Evolutionary conservation across 2,329 filamentous ascomycete species (phyloP).

Genomic region (Phoma herbarum): DNA sequence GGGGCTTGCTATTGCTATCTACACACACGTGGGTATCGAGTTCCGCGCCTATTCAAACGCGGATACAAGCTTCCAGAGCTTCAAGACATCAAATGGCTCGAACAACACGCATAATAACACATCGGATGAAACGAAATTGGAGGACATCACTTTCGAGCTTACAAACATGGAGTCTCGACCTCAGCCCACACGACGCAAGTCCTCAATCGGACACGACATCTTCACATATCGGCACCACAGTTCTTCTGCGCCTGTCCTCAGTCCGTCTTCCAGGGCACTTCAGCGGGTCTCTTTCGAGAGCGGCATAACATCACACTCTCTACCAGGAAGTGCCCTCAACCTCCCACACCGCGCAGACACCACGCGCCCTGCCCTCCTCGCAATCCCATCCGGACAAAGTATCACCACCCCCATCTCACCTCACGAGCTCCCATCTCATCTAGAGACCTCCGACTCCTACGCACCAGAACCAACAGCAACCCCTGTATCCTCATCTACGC

Average conservation of each 20-base stretch:
- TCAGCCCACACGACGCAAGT: conserved; percentile 16
- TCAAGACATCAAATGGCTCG: conserved; percentile 23
- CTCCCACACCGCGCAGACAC: neutral
- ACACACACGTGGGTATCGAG: conserved; percentile 67
- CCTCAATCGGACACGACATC: conserved; percentile 26
- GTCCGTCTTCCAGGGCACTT: neutral
- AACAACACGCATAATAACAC: conserved; percentile 9
- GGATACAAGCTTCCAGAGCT: conserved; percentile 23
- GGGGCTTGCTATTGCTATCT: conserved; percentile 72
- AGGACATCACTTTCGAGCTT: conserved; percentile 19
- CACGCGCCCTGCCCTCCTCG: conserved; percentile 13
- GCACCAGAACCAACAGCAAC: neutral
- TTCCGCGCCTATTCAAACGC: conserved; percentile 49
- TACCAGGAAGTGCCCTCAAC: conserved; percentile 13
- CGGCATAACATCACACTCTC: neutral
- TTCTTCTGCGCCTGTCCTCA: conserved; percentile 7
- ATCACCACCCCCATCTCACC: conserved; percentile 6
- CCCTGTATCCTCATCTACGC: neutral
- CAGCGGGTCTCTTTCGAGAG: conserved; percentile 5
- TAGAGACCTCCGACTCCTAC: no score
- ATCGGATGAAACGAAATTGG: conserved; percentile 5
- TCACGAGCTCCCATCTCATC: neutral
- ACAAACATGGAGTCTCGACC: conserved; percentile 2
- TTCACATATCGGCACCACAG: conserved; percentile 17
- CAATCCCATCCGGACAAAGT: conserved; percentile 20